These are phyloP conservation scores for Forsythia suspensa DNA, from an alignment of 257 asterid genomes.

Conservation along the genomic window DNA sequence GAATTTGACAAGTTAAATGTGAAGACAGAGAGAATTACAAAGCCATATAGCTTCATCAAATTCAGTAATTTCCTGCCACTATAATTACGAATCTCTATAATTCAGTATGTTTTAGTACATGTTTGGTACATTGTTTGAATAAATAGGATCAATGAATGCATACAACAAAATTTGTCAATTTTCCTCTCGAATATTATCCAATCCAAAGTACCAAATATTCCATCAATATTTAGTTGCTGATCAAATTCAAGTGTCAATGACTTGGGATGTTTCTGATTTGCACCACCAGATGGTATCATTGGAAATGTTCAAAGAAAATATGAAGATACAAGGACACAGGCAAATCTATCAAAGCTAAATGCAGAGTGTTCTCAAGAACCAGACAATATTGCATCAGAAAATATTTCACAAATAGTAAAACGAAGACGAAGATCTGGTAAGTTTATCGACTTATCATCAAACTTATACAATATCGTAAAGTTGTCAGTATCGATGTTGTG, in stretches of 20 bases:
- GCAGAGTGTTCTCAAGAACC: slow-evolving; percentile 28
- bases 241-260: background rate
- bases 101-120: background rate
- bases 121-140: background rate
- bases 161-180: background rate
- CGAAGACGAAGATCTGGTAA: slow-evolving; percentile 49
- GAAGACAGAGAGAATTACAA: slow-evolving; percentile 29
- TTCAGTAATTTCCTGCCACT: slow-evolving; percentile 45
- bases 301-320: slow-evolving; percentile 53
- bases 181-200: background rate
- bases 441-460: background rate
- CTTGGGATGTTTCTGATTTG: background rate
- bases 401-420: slow-evolving; percentile 43
- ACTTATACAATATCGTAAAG: background rate
- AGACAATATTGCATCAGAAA: slow-evolving; percentile 30
- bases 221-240: background rate
- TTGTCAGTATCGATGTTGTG: background rate
- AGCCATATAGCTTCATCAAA: slow-evolving; percentile 49
- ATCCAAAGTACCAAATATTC: background rate
- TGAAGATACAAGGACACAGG: slow-evolving; percentile 58
- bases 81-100: background rate
- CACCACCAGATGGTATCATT: slow-evolving; percentile 40
- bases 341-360: slow-evolving; percentile 46
- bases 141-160: background rate
- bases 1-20: slow-evolving; percentile 43